Conservation (phyloP, 257 asterid genomes). For the Solanum neorickii region DNA sequence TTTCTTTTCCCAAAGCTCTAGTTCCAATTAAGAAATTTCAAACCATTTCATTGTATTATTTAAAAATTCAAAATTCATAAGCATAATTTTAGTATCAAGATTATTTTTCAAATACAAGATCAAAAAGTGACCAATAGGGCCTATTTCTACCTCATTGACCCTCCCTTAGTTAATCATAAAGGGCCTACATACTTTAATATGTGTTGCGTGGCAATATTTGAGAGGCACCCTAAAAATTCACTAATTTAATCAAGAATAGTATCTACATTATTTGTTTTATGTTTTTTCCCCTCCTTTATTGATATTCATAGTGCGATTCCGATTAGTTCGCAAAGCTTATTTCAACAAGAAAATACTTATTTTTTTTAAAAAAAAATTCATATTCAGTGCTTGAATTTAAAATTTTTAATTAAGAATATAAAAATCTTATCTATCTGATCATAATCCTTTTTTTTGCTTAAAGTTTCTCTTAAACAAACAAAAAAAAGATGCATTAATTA, state of each 20-base stretch:
- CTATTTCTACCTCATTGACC: not conserved
- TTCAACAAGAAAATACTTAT: not conserved
- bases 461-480: not conserved
- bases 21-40: not conserved
- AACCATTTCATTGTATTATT: not conserved
- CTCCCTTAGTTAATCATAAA: not conserved
- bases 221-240: not conserved
- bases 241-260: not conserved
- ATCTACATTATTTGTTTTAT: not conserved
- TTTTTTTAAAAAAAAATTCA: rapidly evolving
- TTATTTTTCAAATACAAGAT: not conserved
- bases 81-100: not conserved
- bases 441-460: not conserved
- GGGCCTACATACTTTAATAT: not conserved
- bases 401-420: not conserved
- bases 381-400: not conserved
- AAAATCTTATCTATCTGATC: too few species aligned
- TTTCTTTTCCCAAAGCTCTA: not conserved
- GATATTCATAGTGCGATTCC: not conserved
- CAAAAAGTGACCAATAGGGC: not conserved
- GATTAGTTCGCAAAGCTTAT: not conserved
- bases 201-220: not conserved
- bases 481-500: too few species aligned
- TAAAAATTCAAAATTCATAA: not conserved
- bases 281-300: not conserved